phyloP scores from a whole-genome alignment of 345 rosid species.

The Salix suchowensis region DNA sequence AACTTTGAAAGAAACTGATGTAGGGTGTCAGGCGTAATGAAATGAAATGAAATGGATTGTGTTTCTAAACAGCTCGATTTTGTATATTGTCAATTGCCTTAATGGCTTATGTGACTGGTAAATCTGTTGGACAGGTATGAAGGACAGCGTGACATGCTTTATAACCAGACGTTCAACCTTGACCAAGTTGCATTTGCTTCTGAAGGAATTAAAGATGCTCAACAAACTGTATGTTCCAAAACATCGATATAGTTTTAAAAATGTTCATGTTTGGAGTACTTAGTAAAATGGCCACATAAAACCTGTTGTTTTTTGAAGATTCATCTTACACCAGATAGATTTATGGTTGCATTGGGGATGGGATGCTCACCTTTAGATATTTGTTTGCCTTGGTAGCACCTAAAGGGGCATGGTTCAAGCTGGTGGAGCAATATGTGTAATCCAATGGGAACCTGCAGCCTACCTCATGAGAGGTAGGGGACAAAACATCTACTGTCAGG shows the following conservation, averaged over 20 bases:
- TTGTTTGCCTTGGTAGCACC: conserved; percentile 37
- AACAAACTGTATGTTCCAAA: conserved; percentile 71
- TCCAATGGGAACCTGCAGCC: conserved; percentile 47
- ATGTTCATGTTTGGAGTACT: background rate
- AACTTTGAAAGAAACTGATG: background rate
- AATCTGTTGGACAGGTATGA: conserved; percentile 63
- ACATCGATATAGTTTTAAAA: background rate
- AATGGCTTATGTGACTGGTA: background rate
- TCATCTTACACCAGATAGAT: background rate
- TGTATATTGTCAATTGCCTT: background rate
- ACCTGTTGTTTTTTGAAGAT: background rate
- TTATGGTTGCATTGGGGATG: background rate
- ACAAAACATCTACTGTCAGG: conserved; percentile 19
- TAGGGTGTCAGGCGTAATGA: background rate
- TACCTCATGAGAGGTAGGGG: conserved; percentile 49
- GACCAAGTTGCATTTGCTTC: conserved; percentile 99
- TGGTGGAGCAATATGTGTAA: conserved; percentile 32
- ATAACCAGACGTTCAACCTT: conserved; percentile 93
- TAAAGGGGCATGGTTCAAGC: conserved; percentile 38
- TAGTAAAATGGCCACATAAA: too few relatives aligned
- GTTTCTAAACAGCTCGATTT: background rate
- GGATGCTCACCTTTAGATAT: conserved; percentile 12
- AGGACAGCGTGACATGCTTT: conserved; percentile 96
- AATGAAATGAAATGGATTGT: background rate
- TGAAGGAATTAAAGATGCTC: conserved; percentile 98